phyloP scores from a whole-genome alignment of 345 rosid genomes.

The Salix exigua region DNA sequence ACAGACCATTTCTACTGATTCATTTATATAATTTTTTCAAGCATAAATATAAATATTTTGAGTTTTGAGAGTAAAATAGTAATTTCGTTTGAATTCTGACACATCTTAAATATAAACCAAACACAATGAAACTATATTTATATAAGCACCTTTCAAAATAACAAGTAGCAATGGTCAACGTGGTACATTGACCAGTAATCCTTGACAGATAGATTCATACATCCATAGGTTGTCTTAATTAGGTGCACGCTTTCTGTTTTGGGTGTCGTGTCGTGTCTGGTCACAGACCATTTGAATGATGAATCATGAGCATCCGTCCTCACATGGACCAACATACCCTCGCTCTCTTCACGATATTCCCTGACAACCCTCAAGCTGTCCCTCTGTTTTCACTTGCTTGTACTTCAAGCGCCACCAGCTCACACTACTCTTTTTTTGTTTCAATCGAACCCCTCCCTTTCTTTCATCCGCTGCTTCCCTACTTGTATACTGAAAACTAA shows the following conservation, averaged over 20 bases:
- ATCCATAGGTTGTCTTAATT: too few relatives aligned
- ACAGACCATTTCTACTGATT: too few relatives aligned
- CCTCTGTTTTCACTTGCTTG: constrained; percentile 17
- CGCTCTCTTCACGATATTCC: neutral
- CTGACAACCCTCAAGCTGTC: neutral
- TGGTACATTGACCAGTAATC: neutral
- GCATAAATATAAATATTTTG: too few relatives aligned
- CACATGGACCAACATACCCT: constrained; percentile 30
- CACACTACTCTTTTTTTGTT: neutral
- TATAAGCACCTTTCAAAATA: too few relatives aligned
- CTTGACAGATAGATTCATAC: too few relatives aligned
- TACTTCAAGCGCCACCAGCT: constrained; percentile 27
- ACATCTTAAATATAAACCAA: too few relatives aligned
- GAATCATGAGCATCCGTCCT: constrained; percentile 11
- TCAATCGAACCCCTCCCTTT: neutral
- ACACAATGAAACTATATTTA: too few relatives aligned
- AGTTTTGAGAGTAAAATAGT: too few relatives aligned
- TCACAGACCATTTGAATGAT: neutral
- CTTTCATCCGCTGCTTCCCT: neutral
- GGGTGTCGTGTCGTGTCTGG: constrained; percentile 1
- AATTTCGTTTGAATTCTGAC: too few relatives aligned
- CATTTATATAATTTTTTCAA: too few relatives aligned
- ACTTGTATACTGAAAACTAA: constrained; percentile 6
- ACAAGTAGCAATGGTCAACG: neutral
- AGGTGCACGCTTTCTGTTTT: neutral